Base-by-base conservation (phyloP, 495 filamentous ascomycete species). In the Daldinia bambusicola region DNA sequence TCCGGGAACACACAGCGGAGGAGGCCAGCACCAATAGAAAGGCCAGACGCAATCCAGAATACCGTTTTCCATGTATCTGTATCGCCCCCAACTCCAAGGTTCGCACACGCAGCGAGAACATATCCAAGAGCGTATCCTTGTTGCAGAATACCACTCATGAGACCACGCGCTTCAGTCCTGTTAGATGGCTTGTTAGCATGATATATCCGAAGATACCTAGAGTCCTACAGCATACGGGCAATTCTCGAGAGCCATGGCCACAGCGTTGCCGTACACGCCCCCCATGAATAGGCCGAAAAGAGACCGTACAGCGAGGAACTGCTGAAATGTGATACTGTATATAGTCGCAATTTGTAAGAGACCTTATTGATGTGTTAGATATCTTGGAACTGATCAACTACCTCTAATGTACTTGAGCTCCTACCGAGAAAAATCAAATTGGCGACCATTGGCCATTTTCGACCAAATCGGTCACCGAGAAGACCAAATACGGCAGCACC, bases 211-310 rank as follows among this genome's bases (percentile, higher is more conserved):
- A 26, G 4, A 9, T 16, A 2, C 70, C 38, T 30, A 20, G 30
- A 9, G 32, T 20, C 0, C 12, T 5, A 52, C 12, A 40, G 66
- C 81, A 65, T 80, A 83, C 81, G 90, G 90, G 82, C 89, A 90
- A 74, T 92, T 89, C 69, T 94, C 92, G 32, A 94, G 79, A 0
- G 90, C 91, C 90, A 92, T 93, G 31, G 90, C 90, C 57, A 90
- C 89, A n/a, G 91, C 89, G 74, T 92, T 89, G 50, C 92, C 92
- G 78, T 93, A 94, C 14, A 94, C 87, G 53, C 92, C 92, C 22
- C 92, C 92, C 91, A 93, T 94, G 57, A 92, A 91, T 59, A 94
- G 79, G n/a, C 92, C 92, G 75, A 93, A 93, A 10, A 93, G 76
- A 51, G 84, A 83, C 20, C 90, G 77, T 1, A 93, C 91, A 34